Conservation (phyloP, 2,329 filamentous ascomycete genomes). For the Shiraia bambusicola region DNA sequence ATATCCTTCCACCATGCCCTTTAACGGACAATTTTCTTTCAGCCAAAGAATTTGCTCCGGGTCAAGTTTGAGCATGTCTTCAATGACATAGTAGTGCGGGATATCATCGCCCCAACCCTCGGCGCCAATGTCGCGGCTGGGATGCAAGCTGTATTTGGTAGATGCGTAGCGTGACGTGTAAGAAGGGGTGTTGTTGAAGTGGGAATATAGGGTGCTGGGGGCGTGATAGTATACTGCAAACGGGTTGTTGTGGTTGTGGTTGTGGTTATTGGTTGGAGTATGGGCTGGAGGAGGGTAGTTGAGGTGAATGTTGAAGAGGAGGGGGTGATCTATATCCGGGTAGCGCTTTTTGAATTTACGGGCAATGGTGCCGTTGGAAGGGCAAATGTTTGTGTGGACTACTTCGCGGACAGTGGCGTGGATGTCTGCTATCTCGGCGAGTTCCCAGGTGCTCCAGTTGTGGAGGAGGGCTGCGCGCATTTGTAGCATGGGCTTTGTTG, state of each 20-base stretch:
- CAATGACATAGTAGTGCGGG: conserved; percentile 63
- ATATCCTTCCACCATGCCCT: conserved; percentile 59
- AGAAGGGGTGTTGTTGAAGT: conserved; percentile 39
- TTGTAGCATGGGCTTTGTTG: conserved; percentile 48
- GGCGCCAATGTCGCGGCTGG: conserved; percentile 54
- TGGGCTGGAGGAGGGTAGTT: conserved; percentile 48
- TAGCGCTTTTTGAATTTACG: conserved; percentile 60
- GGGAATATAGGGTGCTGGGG: conserved; percentile 32
- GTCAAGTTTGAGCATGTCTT: conserved; percentile 65
- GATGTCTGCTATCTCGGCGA: conserved; percentile 62
- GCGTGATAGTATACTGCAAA: conserved; percentile 22
- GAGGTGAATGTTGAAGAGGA: conserved; percentile 57
- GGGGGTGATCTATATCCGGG: conserved; percentile 52
- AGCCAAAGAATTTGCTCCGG: conserved; percentile 61
- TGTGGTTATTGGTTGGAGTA: conserved; percentile 21
- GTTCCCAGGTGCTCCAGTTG: conserved; percentile 58
- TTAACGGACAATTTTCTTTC: conserved; percentile 57
- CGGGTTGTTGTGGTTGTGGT: conserved; percentile 20
- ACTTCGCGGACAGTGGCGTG: conserved; percentile 58
- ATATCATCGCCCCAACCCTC: conserved; percentile 68
- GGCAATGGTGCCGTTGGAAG: conserved; percentile 61
- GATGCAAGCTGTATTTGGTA: conserved; percentile 51
- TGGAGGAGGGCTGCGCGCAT: conserved; percentile 60
- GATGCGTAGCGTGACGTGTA: conserved; percentile 45
- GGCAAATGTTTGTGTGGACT: conserved; percentile 60